Evolutionary conservation across 2,329 filamentous ascomycete species (phyloP), one percentile per base, ranked within the genome.

Genomic region (Aspergillus bombycis): DNA sequence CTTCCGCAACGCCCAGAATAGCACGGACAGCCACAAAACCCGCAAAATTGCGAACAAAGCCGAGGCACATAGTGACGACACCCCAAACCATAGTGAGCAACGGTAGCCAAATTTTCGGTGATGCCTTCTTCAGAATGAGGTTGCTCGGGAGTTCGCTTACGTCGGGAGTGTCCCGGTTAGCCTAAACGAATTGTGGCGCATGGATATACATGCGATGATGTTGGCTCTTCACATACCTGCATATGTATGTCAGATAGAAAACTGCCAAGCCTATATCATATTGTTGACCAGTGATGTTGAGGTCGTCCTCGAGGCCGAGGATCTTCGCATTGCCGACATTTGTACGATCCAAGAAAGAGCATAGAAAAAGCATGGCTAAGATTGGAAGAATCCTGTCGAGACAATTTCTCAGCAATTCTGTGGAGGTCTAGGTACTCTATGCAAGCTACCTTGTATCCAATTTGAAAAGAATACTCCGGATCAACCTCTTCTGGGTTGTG

Each of bases 311-410:
- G 16, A 92, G 80, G 0, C 86, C 85, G 58, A 89, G 82, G 10
- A 91, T 86, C 65, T 87, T 87, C 28, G 89, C 89, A 70, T 91
- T 91, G 43, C 89, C 89, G 43, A 91, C 87, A 72, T 91, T 92
- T n/a, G 89, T 90, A 48, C 90, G 84, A 74, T 91, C 89, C 61
- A 86, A 80, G 66, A 86, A 86, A 1, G 88, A 90, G 76, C 86
- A 90, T 11, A 91, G 80, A 68, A 90, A 90, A 1, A 91, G 78
- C 0, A 90, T 70, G 0, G 87, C 84, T n/a, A 91, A 81, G 8
- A 88, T 76, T 0, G 88, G 88, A 8, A 90, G 78, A 30, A 90
- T 85, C 56, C 86, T 89, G 61, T 36, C 6, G 10, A 54, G 32
- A 21, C 2, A 54, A 8, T n/a, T 54, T 36, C n/a, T 54, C 52